These are phyloP conservation scores for Bombardia bombarda DNA, from an alignment of 495 filamentous ascomycete genomes.

Conservation along the genomic window DNA sequence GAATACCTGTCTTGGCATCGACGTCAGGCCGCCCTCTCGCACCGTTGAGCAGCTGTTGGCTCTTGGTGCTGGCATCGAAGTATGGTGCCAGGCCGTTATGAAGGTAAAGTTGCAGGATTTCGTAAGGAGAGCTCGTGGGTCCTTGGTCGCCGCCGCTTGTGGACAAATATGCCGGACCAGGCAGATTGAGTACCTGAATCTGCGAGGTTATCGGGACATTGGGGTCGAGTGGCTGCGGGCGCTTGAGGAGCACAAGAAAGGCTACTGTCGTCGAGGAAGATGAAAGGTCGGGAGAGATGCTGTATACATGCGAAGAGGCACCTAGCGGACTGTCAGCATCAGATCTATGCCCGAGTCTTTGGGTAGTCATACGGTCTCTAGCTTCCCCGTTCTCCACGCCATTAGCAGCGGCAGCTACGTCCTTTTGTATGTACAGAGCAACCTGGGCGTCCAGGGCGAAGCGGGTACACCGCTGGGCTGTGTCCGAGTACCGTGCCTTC, in stretches of 20 bases:
- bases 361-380: conserved; percentile 15
- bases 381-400: conserved; percentile 26
- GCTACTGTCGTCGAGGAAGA: conserved; percentile 70
- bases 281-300: conserved; percentile 70
- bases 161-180: conserved; percentile 61
- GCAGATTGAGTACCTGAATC: conserved; percentile 85
- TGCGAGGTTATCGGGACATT: conserved; percentile 70
- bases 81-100: conserved; percentile 85
- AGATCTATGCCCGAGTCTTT: neutral
- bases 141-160: conserved; percentile 58
- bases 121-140: conserved; percentile 72
- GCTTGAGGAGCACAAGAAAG: conserved; percentile 84
- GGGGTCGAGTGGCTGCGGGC: conserved; percentile 76
- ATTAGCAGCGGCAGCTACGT: conserved; percentile 43
- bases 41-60: conserved; percentile 59
- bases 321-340: conserved; percentile 15
- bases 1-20: conserved; percentile 86
- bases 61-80: conserved; percentile 89
- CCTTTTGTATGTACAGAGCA: conserved; percentile 85
- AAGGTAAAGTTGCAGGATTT: conserved; percentile 79
- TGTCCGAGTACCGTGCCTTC: conserved; percentile 58
- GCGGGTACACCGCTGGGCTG: conserved; percentile 74
- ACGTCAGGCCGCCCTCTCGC: conserved; percentile 65
- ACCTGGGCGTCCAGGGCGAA: conserved; percentile 84
- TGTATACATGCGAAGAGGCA: conserved; percentile 56